A percentile compares a stretch with the other conserved stretches of the same genome.
Conservation (phyloP, 2,329 filamentous ascomycete species). For the Cercospora sojina region DNA sequence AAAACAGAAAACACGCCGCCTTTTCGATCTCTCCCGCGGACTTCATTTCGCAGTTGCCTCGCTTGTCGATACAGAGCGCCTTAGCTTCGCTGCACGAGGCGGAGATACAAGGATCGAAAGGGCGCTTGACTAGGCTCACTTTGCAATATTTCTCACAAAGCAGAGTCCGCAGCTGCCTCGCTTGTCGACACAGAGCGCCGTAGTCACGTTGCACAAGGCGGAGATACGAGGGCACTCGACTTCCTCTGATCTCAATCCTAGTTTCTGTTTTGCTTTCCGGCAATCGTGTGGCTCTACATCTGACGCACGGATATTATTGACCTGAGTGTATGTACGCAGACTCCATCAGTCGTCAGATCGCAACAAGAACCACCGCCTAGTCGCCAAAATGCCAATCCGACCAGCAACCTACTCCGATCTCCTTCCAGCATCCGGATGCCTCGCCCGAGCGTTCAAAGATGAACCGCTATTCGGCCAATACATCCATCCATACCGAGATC, state of each 20-base stretch:
- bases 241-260: no score
- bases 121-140: no score
- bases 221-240: no score
- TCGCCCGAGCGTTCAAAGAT: constrained; percentile 31
- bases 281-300: not conserved
- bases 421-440: constrained; percentile 28
- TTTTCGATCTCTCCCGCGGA: not conserved
- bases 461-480: constrained; percentile 30
- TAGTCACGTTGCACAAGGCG: no score
- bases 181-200: no score
- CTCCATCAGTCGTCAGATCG: not conserved
- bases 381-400: constrained; percentile 28
- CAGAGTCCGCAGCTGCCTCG: no score
- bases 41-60: not conserved
- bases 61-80: not conserved
- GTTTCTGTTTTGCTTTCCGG: not conserved
- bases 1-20: not conserved
- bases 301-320: not conserved
- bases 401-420: constrained; percentile 31
- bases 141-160: no score
- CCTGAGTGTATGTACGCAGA: not conserved
- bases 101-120: not conserved
- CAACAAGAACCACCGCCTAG: not conserved
- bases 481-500: constrained; percentile 27
- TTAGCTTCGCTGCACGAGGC: not conserved